These are phyloP conservation scores for Bryum argenteum DNA, from an alignment of 225 moss, liverwort and hornwort species.

Conservation along the genomic window DNA sequence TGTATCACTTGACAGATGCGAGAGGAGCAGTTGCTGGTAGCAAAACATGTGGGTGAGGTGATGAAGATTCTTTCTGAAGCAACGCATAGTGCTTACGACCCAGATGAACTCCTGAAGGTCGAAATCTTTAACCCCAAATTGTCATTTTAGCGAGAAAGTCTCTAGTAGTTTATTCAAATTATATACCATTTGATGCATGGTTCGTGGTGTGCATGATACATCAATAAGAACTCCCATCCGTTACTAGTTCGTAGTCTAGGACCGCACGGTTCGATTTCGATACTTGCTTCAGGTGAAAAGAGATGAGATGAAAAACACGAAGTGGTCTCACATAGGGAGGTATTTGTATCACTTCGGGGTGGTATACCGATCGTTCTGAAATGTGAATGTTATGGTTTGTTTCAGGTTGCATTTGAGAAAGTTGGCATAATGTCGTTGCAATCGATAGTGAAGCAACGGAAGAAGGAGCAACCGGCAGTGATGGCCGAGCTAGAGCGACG, in stretches of 20 bases:
- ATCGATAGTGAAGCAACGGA: conserved; percentile 87
- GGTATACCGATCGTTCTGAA: no score
- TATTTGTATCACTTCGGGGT: no score
- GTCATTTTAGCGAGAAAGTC: no score
- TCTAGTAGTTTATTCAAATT: no score
- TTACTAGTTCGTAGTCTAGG: no score
- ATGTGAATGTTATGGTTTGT: background rate
- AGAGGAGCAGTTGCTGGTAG: conserved; percentile 79
- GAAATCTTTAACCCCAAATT: background rate
- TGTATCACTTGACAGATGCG: conserved; percentile 62
- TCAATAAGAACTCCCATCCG: no score
- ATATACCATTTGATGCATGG: no score
- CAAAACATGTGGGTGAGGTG: conserved; percentile 93
- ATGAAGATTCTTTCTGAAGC: conserved; percentile 85
- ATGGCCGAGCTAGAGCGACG: conserved; percentile 95
- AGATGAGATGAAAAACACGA: no score
- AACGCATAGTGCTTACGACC: conserved; percentile 79
- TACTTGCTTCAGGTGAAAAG: no score
- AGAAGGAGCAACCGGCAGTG: conserved; percentile 88
- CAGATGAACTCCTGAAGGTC: conserved; percentile 91
- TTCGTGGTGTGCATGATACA: no score
- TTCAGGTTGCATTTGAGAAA: conserved; percentile 93
- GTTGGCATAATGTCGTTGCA: conserved; percentile 88
- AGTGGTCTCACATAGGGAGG: no score
- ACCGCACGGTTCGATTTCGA: no score